phyloP scores from a whole-genome alignment of 257 asterid genomes.

The Ocimum tenuiflorum region DNA sequence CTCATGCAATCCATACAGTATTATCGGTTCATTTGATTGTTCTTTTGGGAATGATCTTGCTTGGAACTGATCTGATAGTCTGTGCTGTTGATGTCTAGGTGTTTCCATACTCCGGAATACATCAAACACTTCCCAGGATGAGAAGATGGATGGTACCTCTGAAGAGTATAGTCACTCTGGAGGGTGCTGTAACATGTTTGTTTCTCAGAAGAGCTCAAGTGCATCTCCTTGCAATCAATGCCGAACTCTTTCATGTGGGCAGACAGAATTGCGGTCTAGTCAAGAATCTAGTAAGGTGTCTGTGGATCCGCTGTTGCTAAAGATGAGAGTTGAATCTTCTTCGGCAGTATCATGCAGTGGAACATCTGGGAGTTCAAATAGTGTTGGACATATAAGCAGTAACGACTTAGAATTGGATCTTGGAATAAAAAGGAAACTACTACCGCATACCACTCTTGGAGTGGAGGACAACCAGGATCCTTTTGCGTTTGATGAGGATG shows the following conservation, averaged over 20 bases:
- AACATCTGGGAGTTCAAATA: constrained; percentile 28
- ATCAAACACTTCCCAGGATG: constrained; percentile 24
- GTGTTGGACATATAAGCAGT: constrained; percentile 22
- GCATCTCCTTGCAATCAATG: constrained; percentile 27
- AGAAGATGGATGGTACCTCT: constrained; percentile 26
- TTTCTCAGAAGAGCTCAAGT: constrained; percentile 35
- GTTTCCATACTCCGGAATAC: constrained; percentile 34
- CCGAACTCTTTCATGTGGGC: constrained; percentile 26
- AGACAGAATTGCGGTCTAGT: constrained; percentile 28
- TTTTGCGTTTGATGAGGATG: constrained; percentile 66
- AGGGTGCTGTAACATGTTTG: constrained; percentile 27
- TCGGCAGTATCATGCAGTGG: constrained; percentile 49
- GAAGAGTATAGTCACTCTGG: constrained; percentile 30
- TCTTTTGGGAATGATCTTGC: neutral
- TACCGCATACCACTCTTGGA: constrained; percentile 24
- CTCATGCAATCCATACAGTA: neutral
- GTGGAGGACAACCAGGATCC: constrained; percentile 61
- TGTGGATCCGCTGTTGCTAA: constrained; percentile 43
- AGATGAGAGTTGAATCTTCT: constrained; percentile 51
- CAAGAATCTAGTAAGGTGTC: constrained; percentile 29
- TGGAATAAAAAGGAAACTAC: constrained; percentile 24
- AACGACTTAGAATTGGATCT: constrained; percentile 25
- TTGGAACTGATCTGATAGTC: neutral
- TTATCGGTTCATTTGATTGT: neutral
- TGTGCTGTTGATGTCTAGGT: constrained; percentile 31